These are phyloP conservation scores for Berberis thunbergii DNA, from an alignment of 164 flowering plant species.

Conservation along the genomic window DNA sequence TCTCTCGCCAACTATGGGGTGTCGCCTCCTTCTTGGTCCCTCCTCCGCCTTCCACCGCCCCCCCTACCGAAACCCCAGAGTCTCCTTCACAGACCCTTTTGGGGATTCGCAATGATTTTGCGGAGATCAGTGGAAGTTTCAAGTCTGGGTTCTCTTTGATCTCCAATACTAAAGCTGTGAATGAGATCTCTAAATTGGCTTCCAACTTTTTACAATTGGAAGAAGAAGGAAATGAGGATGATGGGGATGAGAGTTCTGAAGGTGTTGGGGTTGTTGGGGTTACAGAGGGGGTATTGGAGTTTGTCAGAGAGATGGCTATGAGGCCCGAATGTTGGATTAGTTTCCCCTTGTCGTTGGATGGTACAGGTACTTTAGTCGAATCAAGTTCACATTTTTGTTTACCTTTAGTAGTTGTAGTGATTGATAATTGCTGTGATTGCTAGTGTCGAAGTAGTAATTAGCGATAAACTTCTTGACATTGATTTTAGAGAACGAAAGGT, in stretches of 20 bases:
- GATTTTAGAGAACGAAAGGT: too few relatives aligned
- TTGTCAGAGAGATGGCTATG: constrained; percentile 29
- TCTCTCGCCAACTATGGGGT: constrained; percentile 50
- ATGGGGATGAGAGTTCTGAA: constrained; percentile 7
- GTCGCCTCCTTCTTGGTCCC: constrained; percentile 59
- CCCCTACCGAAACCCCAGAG: neutral
- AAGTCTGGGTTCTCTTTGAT: constrained; percentile 32
- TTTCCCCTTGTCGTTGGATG: constrained; percentile 32
- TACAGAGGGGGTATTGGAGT: constrained; percentile 36
- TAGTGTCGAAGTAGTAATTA: too few relatives aligned
- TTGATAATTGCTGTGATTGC: too few relatives aligned
- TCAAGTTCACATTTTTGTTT: too few relatives aligned
- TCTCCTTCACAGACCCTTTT: constrained; percentile 17
- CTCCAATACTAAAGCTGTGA: constrained; percentile 30
- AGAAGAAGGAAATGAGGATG: constrained; percentile 13
- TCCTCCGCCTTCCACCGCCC: constrained; percentile 18
- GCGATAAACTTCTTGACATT: too few relatives aligned
- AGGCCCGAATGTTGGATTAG: constrained; percentile 45
- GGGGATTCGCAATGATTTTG: constrained; percentile 48
- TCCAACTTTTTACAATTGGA: constrained; percentile 30
- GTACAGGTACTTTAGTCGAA: constrained; percentile 6
- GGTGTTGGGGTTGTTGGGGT: constrained; percentile 36
- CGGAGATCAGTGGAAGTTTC: constrained; percentile 48
- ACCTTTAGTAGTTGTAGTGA: too few relatives aligned
- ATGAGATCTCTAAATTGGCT: constrained; percentile 34